phyloP scores from a whole-genome alignment of 2,329 filamentous ascomycete species.

The Emmonsiellopsis sp. region DNA sequence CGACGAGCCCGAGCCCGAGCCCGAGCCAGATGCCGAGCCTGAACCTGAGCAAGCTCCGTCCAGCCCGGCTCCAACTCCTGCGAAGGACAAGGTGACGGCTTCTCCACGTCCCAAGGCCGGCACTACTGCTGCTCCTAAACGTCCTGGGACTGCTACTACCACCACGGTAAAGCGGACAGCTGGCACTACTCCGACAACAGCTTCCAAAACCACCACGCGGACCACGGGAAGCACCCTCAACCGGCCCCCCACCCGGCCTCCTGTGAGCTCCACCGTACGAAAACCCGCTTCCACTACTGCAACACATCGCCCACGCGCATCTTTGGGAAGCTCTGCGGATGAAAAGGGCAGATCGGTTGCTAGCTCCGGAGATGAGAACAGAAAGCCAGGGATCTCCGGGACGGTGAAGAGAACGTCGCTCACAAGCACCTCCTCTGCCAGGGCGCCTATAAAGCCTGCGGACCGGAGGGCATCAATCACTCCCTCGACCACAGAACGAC shows the following conservation, averaged over 20 bases:
- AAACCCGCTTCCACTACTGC: constrained; percentile 21
- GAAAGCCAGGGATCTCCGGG: constrained; percentile 28
- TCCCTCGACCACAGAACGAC: constrained; percentile 25
- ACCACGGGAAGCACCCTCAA: constrained; percentile 30
- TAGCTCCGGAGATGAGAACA: constrained; percentile 37
- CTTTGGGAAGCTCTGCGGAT: constrained; percentile 35
- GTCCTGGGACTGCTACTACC: constrained; percentile 25
- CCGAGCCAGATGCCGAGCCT: neutral
- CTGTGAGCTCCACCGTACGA: constrained; percentile 19
- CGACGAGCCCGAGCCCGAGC: constrained; percentile 11
- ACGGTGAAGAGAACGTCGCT: constrained; percentile 38
- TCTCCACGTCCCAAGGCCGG: constrained; percentile 25
- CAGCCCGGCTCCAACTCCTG: constrained; percentile 23
- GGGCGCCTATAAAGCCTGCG: constrained; percentile 23
- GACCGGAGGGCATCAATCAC: constrained; percentile 31
- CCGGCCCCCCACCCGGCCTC: constrained; percentile 36
- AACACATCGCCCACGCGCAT: constrained; percentile 32
- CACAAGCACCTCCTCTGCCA: constrained; percentile 26
- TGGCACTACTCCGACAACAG: constrained; percentile 14
- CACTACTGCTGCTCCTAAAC: constrained; percentile 21
- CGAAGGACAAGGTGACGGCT: constrained; percentile 20
- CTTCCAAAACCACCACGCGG: constrained; percentile 22
- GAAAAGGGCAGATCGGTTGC: constrained; percentile 31
- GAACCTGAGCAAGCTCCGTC: constrained; percentile 18
- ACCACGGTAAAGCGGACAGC: constrained; percentile 23